Base-by-base conservation (phyloP, 192 early-diverging fungal genomes). In the Paraglomus brasilianum region DNA sequence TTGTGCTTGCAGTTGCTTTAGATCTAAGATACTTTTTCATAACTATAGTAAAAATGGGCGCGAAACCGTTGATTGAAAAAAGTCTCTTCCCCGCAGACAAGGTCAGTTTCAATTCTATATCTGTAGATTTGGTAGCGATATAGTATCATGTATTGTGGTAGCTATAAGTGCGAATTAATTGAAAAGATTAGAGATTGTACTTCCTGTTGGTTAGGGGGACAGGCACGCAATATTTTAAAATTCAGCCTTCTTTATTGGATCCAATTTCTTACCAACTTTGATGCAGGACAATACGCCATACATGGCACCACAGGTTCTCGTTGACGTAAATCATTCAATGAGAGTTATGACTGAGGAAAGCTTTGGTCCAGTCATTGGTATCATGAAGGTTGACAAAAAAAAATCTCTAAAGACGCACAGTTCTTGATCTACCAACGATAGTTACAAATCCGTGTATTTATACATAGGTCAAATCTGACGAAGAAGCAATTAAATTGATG, bases 291-390 rank as follows among this genome's bases (percentile, higher is more conserved):
- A 84, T 17, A 88, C 88, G 0, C 79, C 85, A 2, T 92, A 83
- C 74, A 80, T 94, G 59, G 86, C 84, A 0, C 92, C 92, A n/a
- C 88, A 91, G 53, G 77, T 92, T 9, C 77, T 94, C 10, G 82
- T 86, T 5, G 79, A 91, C 69, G 91, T 94, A 5, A 80, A 86
- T 57, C 92, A 92, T 63, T 41, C 56, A 9, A 92, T 92, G 91
- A 77, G 70, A 5, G 77, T 94, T 10, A 92, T 92, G 91, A 87
- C 67, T 5, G 90, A 94, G 62, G 92, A 94, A 69, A 88, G 89
- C 10, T 94, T 94, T 84, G 92, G 92, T 0, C 92, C 92, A 36
- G 83, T 92, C 38, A 81, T 92, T 63, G 88, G 87, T 11, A 86
- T 94, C 43, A 88, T 91, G 85, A 83, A 84, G 58, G 89, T 90